A percentile compares a stretch with the other conserved stretches of the same genome.
Conservation (phyloP, 2,329 filamentous ascomycete genomes). For the Scedosporium boydii region DNA sequence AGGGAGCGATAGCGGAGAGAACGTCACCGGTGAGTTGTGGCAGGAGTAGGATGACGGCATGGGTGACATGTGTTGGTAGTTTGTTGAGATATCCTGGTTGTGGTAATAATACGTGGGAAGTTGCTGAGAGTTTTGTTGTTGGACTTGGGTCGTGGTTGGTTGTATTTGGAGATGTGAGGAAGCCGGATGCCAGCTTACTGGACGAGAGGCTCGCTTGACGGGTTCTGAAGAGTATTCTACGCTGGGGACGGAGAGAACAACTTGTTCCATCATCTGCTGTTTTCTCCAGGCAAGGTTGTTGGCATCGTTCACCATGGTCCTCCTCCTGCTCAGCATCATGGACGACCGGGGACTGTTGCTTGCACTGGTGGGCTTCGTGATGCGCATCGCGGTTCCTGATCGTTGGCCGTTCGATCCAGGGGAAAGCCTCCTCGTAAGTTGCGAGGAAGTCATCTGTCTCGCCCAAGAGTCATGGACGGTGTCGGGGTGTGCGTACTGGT, state of each 20-base stretch:
- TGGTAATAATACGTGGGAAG: conserved; percentile 29
- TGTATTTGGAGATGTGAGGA: conserved; percentile 37
- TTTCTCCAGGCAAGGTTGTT: conserved; percentile 26
- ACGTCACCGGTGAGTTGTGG: conserved; percentile 45
- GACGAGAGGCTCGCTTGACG: conserved; percentile 35
- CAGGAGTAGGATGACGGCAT: conserved; percentile 47
- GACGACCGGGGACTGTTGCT: conserved; percentile 57
- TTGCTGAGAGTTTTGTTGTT: conserved; percentile 24
- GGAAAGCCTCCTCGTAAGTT: conserved; percentile 37
- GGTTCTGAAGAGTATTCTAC: conserved; percentile 5
- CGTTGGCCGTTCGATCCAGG: conserved; percentile 38
- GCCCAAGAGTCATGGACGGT: conserved; percentile 41
- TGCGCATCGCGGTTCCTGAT: conserved; percentile 42
- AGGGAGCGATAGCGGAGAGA: conserved; percentile 43
- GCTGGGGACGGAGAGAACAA: neutral
- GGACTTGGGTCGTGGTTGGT: conserved; percentile 25
- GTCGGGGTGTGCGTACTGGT: conserved; percentile 20
- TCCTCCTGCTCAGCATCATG: conserved; percentile 39
- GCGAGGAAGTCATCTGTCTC: conserved; percentile 39
- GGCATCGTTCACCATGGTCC: conserved; percentile 45
- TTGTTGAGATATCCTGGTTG: conserved; percentile 28
- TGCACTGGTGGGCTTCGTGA: conserved; percentile 57
- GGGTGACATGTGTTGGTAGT: conserved; percentile 36
- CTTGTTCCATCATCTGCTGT: conserved; percentile 36
- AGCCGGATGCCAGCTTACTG: conserved; percentile 65